These are phyloP conservation scores for Podaxis sp. DNA, from an alignment of 768 basidiomycete genomes.

Conservation along the genomic window DNA sequence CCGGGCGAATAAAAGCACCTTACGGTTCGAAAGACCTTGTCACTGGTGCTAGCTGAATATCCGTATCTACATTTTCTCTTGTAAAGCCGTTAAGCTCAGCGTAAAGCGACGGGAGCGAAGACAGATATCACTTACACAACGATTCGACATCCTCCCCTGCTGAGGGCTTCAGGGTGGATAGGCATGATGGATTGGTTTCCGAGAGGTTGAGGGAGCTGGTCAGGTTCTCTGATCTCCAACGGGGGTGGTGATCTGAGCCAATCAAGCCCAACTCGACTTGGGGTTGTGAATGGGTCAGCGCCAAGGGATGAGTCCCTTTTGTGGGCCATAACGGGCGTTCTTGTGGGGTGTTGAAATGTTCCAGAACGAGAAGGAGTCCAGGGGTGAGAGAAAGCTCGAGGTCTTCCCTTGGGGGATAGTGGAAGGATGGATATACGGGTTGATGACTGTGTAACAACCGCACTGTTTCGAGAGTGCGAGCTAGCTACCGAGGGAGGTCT, in stretches of 20 bases:
- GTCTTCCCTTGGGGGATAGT: background rate
- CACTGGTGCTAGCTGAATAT: background rate
- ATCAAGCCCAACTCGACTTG: no score
- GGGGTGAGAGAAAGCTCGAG: background rate
- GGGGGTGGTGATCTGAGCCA: background rate
- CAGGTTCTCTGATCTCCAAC: background rate
- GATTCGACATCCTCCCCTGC: background rate
- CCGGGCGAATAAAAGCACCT: background rate
- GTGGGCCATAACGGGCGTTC: background rate
- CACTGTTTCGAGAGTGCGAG: background rate
- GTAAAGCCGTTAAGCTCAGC: no score
- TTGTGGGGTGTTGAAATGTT: background rate
- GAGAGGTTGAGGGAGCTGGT: background rate
- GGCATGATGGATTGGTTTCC: background rate
- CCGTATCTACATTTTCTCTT: background rate
- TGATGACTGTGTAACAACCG: background rate
- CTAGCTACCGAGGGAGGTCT: background rate
- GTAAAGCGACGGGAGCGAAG: background rate
- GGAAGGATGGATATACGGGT: background rate
- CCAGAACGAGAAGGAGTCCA: background rate
- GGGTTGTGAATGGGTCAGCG: background rate
- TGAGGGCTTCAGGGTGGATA: background rate
- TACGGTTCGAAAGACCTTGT: slow-evolving; percentile 8
- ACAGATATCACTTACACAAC: background rate
- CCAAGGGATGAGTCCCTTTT: background rate